Base-by-base conservation (phyloP, 257 asterid genomes). In the Asclepias syriaca region DNA sequence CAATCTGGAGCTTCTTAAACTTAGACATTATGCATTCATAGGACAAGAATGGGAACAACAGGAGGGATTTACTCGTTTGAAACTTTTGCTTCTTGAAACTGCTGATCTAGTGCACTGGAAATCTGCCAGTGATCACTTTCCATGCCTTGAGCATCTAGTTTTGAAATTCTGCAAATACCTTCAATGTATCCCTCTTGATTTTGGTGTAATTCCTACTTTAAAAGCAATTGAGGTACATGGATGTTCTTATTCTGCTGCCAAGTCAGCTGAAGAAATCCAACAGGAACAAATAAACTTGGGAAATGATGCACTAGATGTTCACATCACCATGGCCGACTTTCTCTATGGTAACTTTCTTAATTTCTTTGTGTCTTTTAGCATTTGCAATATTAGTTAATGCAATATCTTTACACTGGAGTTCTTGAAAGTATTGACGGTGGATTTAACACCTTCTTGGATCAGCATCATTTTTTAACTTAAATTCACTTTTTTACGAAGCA, bases 1-100 rank as follows among this genome's bases (percentile, higher is more conserved):
- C 18, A 65, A 75, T 3, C 83, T 79, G 39, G 80, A 75, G 66
- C 55, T 48, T 50, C 74, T 79, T 29, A 79, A 79, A 29, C 45
- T 79, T 18, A 37, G 12, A 66, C 15, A 40, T 39, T 11, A 67
- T 53, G 79, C 70, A 11, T 79, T 71, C 24, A 6, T 8, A 5
- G 83, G 80, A 5, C 46, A 46, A 6, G 63, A 56, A 14, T 78
- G 83, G 85, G 71, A 65, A 18, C 72, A 77, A 46, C 37, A 5
- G 9, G 73, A 53, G 24, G 82, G 72, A 50, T 75, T 78, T 19
- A 6, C n/a, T 16, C 16, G n/a, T 34, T 71, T 81, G 15, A 58
- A 58, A 29, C 51, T 54, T 39, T 24, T 81, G 66, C 70, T 48
- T 4, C 37, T 81, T 43, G 73, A 58, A 2, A 10, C 11, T 2